Evolutionary conservation across 768 basidiomycete species (phyloP).

Genomic region (Lyophyllum atratum): DNA sequence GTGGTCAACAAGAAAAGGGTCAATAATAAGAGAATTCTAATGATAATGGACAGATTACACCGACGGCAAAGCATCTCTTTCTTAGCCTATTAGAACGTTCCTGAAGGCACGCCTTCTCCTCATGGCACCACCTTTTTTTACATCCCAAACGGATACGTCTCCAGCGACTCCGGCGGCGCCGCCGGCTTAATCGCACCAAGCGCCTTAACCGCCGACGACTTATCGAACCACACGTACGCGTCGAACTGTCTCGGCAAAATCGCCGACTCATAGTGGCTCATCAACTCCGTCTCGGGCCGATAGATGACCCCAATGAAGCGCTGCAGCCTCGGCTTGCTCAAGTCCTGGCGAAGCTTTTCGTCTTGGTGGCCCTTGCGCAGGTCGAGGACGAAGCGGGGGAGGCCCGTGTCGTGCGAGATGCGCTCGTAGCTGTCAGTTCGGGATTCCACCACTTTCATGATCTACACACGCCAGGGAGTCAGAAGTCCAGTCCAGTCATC

Average conservation of each 20-base stretch:
- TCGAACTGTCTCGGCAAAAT: neutral
- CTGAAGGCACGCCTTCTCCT: too few relatives aligned
- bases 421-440: neutral
- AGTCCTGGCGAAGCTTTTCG: neutral
- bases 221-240: neutral
- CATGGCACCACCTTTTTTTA: neutral
- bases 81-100: too few relatives aligned
- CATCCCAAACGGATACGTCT: neutral
- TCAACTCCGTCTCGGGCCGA: neutral
- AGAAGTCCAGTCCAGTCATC: neutral
- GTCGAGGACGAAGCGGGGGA: neutral
- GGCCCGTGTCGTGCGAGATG: neutral
- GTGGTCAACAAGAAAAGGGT: too few relatives aligned
- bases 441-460: neutral
- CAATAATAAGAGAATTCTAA: too few relatives aligned
- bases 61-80: too few relatives aligned
- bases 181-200: neutral
- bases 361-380: neutral
- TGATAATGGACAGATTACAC: too few relatives aligned
- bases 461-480: neutral
- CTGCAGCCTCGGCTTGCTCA: neutral
- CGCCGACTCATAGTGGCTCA: neutral
- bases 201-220: neutral
- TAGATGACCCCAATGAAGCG: neutral
- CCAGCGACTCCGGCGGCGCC: neutral